Base-by-base conservation (phyloP, 495 filamentous ascomycete genomes). In the Echria macrotheca region DNA sequence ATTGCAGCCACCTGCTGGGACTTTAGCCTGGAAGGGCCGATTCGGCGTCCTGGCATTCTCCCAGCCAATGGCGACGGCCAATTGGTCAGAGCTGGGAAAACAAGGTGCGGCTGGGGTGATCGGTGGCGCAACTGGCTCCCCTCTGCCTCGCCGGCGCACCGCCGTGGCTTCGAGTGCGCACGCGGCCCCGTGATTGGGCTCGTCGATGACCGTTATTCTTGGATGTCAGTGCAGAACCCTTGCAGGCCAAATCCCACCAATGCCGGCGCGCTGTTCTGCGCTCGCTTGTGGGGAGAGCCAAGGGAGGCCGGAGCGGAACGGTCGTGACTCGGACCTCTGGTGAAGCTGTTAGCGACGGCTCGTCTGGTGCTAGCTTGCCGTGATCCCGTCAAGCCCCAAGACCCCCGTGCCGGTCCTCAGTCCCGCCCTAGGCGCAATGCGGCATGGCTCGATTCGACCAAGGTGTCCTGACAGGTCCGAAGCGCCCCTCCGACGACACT, bases 11-110 rank as follows among this genome's bases (percentile, higher is more conserved):
- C 47, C 32, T 47, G 37, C 52, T 56, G 52, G 44, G 64, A 54
- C 32, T 66, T 66, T 68, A 68, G 65, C 62, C 65, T 65, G 62
- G 62, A 66, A 68, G 62, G 65, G 60, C 65, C 65, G 63, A 66
- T 66, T 66, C 58, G 53, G 48, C 55, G 46, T 54, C 44, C 38
- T 43, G 49, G 29, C 49, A 52, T 60, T 65, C 52, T 63, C 39
- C 62, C 60, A 56, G 38, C 64, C 64, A 63, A 64, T 64, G 25
- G 37, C 44, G 11, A 23, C 29, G 5, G 8, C 43, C 60, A 57
- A 65, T 59, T 60, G 54, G 28, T 24, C 46, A n/a, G 21, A 53
- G 51, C 38, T 49, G 46, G 44, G 46, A 55, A 60, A 64, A 67
- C 64, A 68, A 66, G 65, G 63, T 68, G 65, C 63, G 65, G 62